Conservation (phyloP, 2,329 filamentous ascomycete genomes). For the Cladorrhinum sp. region DNA sequence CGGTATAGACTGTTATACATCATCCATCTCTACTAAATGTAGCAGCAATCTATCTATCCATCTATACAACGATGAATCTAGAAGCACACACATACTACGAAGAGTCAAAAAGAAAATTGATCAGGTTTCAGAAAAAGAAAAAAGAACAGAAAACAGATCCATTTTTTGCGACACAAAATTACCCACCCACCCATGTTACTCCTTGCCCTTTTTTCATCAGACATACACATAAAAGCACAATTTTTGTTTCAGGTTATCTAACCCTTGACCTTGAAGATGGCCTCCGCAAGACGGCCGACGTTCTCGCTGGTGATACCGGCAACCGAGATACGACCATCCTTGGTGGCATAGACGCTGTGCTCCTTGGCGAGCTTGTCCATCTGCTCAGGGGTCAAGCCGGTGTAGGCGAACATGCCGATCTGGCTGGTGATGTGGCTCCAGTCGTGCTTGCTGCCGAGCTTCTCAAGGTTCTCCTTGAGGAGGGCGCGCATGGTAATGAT, state of each 20-base stretch:
- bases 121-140: not conserved
- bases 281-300: slow-evolving; percentile 75
- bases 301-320: slow-evolving; percentile 79
- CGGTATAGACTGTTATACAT: not conserved
- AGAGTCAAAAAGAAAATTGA: not conserved
- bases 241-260: slow-evolving; percentile 32
- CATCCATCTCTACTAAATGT: not conserved
- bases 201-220: slow-evolving; percentile 7
- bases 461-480: slow-evolving; percentile 91
- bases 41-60: slow-evolving; percentile 1
- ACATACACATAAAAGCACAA: not conserved
- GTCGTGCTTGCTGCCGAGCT: slow-evolving; percentile 91
- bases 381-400: slow-evolving; percentile 83
- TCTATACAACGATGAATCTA: slow-evolving; percentile 1
- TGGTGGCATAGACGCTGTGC: slow-evolving; percentile 96
- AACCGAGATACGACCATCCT: slow-evolving; percentile 82
- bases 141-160: not conserved
- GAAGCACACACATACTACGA: not conserved
- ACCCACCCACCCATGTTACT: slow-evolving; percentile 11
- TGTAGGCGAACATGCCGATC: slow-evolving; percentile 99
- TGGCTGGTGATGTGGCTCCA: slow-evolving; percentile 98
- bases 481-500: slow-evolving; percentile 98
- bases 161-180: not conserved
- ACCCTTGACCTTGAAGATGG: slow-evolving; percentile 81
- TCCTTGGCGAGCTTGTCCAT: slow-evolving; percentile 91